Evolutionary conservation across 2,329 filamentous ascomycete species (phyloP), one percentile per base, ranked within the genome.

Genomic region (Cladosporium halotolerans): DNA sequence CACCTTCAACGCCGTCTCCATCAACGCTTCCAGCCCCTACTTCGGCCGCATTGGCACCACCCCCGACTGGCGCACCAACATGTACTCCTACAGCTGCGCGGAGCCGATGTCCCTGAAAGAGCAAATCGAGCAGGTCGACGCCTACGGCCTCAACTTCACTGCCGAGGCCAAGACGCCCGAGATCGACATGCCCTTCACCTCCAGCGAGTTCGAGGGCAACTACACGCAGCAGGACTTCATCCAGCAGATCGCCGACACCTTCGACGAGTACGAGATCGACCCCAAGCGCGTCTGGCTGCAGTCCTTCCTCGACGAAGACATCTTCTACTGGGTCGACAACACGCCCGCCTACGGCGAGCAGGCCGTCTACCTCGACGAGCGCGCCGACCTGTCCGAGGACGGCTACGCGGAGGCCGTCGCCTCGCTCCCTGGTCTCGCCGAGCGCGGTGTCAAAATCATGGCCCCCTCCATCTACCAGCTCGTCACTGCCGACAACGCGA

Each of bases 171-270:
- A 88, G 74, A 80, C 79, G 0, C 84, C 73, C 2, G 73, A 79
- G 59, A 80, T 88, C n/a, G 64, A 75, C n/a, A 88, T 88, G 84
- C 85, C 85, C 0, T 28, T 28, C 23, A 28, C 23, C 23, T 28
- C 23, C 23, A 28, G 23, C 23, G 23, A 28, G 23, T 88, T 85
- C 65, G 64, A 76, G 10, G 74, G 74, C 52, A 65, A 76, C 63
- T 88, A 86, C 72, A 88, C 84, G 0, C 83, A 86, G 64, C 70
- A 80, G 59, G 70, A 75, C 62, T 88, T 81, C 63, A 80, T 81
- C 0, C 81, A 85, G 69, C 81, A 87, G 67, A 70, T 88, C 56
- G 76, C 85, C 53, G 77, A 85, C 62, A 77, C 79, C 51, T 84
- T 83, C 71, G 74, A 75, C 55, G 65, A 68, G 1, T 76, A 76